Percentiles rank a stretch among this genome's conserved stretches.
Conservation (phyloP, 2,329 filamentous ascomycete genomes). For the Cladosporium sp. region DNA sequence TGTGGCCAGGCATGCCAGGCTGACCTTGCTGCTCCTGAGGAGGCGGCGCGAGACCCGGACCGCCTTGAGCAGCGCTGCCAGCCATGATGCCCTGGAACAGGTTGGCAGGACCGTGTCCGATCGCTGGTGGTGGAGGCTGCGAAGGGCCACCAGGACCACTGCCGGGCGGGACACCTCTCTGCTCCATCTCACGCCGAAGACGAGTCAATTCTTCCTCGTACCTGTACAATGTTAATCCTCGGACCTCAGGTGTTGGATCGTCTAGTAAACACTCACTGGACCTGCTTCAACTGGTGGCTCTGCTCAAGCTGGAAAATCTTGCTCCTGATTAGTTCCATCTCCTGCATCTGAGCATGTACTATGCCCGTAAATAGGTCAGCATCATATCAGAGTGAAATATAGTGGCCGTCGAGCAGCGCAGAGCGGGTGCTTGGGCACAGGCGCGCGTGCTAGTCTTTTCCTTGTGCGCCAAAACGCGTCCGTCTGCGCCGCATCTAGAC, state of each 20-base stretch:
- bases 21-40: slow-evolving; percentile 54
- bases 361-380: slow-evolving; percentile 20
- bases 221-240: slow-evolving; percentile 43
- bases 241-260: not conserved
- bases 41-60: slow-evolving; percentile 71
- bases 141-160: slow-evolving; percentile 55
- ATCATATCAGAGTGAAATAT: not conserved
- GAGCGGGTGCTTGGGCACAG: not conserved
- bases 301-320: slow-evolving; percentile 94
- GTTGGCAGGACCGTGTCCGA: slow-evolving; percentile 82
- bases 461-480: not conserved
- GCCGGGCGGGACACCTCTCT: slow-evolving; percentile 53
- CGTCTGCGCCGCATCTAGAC: not conserved
- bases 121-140: slow-evolving; percentile 75
- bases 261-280: slow-evolving; percentile 60
- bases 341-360: slow-evolving; percentile 88
- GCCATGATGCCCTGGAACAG: slow-evolving; percentile 96
- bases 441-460: not conserved
- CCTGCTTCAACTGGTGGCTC: slow-evolving; percentile 78
- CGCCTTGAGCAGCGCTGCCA: slow-evolving; percentile 73
- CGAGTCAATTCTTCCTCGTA: slow-evolving; percentile 88
- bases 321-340: slow-evolving; percentile 88
- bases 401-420: not conserved
- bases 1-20: slow-evolving; percentile 51
- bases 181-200: slow-evolving; percentile 81